Base-by-base conservation (phyloP, 371 early-diverging fungal species). In the Rhizopus sp. region DNA sequence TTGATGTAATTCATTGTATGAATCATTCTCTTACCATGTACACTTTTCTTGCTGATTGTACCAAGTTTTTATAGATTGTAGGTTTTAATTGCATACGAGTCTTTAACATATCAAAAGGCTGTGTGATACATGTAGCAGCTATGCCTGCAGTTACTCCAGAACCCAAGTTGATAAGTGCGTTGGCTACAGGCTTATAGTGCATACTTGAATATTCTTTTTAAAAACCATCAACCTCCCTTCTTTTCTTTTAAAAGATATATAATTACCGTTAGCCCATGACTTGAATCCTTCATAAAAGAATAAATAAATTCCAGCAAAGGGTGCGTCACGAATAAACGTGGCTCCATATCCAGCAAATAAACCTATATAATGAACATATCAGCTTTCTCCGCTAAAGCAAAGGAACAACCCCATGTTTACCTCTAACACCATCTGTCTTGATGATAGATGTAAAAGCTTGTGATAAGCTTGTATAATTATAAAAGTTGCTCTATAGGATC, bases 291-390 rank as follows among this genome's bases (percentile, higher is more conserved):
- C 96, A 66, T 98, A 98, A 53, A 94, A 83, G n/a, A 90, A 80
- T 12, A 97, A 80, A 65, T 96, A 97, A n/a, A 96, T 82, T 8
- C 97, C 98, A 16, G 98, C 95, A 71, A 92, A 87, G 15, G 98
- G 98, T 3, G 96, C 96, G 70, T 98, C 98, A 23, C 97, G 80
- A 50, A 95, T 80, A 32, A 88, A 90, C 5, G 98, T 98, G 3
- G 94, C 93, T 41, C 93, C 91, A 44, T 83, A 93, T 15, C 98
- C 97, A 53, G 86, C 81, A 81, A 95, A 97, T 15, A 96, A 73
- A 0, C 94, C 92, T 84, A 49, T 48, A 3, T 4, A 41, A 13
- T 16, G 17, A 8, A 33, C 51, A 44, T 55, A 34, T 37, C 16
- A 13, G 3, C 10, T 33, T 34, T 32, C 29, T 13, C 12, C 9